Evolutionary conservation across 2,329 filamentous ascomycete species (phyloP).

Genomic region (Penicillium sp.): DNA sequence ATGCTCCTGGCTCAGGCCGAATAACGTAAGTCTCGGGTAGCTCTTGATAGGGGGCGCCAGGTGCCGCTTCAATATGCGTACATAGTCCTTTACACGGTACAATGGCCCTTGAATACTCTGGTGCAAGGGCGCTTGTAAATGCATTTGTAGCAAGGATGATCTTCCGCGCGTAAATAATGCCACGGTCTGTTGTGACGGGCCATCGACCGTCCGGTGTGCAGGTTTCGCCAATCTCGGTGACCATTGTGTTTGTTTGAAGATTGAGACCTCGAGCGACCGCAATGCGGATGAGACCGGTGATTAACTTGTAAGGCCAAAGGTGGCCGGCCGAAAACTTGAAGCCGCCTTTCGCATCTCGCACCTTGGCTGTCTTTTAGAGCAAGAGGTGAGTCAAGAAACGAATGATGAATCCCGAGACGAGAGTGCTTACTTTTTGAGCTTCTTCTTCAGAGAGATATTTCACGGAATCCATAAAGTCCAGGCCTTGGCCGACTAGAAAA

Average conservation of each 20-base stretch:
- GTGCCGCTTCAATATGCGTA: slow-evolving; percentile 34
- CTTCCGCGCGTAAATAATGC: slow-evolving; percentile 62
- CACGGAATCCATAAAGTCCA: slow-evolving; percentile 38
- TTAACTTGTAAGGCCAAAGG: slow-evolving; percentile 74
- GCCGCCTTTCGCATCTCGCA: slow-evolving; percentile 40
- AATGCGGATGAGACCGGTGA: slow-evolving; percentile 54
- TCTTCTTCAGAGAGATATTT: slow-evolving; percentile 20
- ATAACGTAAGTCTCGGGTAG: slow-evolving; percentile 61
- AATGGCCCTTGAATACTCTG: slow-evolving; percentile 69
- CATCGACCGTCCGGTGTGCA: slow-evolving; percentile 11
- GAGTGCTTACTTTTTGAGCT: slow-evolving; percentile 23
- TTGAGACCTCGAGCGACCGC: slow-evolving; percentile 42
- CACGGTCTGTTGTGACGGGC: slow-evolving; percentile 53
- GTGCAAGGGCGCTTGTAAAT: slow-evolving; percentile 76
- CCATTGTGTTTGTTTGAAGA: slow-evolving; percentile 58
- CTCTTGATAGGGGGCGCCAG: slow-evolving; percentile 28
- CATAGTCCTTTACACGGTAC: slow-evolving; percentile 70
- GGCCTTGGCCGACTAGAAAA: slow-evolving; percentile 29
- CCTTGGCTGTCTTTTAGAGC: slow-evolving; percentile 31
- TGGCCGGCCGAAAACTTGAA: slow-evolving; percentile 40
- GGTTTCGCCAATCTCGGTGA: slow-evolving; percentile 20
- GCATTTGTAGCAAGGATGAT: slow-evolving; percentile 84
- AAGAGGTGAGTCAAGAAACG: not conserved
- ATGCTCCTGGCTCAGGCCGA: slow-evolving; percentile 54
- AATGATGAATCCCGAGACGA: too few species aligned